Evolutionary conservation across 768 basidiomycete species (phyloP).

Genomic region (Boletus vinaceobasis): DNA sequence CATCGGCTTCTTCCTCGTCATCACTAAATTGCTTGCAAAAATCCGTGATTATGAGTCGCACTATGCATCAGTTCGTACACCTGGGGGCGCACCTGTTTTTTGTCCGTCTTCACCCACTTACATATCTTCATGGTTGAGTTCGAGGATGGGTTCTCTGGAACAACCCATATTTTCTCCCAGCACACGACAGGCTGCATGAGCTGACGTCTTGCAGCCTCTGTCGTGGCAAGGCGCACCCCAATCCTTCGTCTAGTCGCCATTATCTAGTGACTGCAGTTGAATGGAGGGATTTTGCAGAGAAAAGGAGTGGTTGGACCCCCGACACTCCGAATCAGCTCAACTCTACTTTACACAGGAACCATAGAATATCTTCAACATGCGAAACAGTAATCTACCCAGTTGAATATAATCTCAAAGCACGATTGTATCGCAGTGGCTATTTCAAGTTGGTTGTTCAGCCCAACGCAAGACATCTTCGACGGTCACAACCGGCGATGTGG

Average conservation of each 20-base stretch:
- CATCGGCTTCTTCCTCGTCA: constrained; percentile 76
- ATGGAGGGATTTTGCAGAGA: neutral
- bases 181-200: constrained; percentile 88
- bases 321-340: constrained; percentile 7
- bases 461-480: constrained; percentile 49
- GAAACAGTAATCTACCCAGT: neutral
- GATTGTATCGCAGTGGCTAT: neutral
- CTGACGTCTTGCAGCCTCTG: constrained; percentile 77
- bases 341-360: neutral
- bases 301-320: constrained; percentile 13
- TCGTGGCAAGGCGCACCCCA: constrained; percentile 71
- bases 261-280: neutral
- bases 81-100: constrained; percentile 54
- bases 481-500: constrained; percentile 10
- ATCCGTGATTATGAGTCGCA: constrained; percentile 2
- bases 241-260: constrained; percentile 78
- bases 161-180: constrained; percentile 78
- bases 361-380: neutral
- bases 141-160: constrained; percentile 51
- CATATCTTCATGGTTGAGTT: constrained; percentile 62
- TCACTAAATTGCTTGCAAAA: constrained; percentile 76
- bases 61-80: neutral
- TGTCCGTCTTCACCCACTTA: constrained; percentile 81
- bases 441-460: constrained; percentile 48
- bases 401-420: neutral